phyloP scores from a whole-genome alignment of 768 basidiomycete genomes.

The Russula abietina region DNA sequence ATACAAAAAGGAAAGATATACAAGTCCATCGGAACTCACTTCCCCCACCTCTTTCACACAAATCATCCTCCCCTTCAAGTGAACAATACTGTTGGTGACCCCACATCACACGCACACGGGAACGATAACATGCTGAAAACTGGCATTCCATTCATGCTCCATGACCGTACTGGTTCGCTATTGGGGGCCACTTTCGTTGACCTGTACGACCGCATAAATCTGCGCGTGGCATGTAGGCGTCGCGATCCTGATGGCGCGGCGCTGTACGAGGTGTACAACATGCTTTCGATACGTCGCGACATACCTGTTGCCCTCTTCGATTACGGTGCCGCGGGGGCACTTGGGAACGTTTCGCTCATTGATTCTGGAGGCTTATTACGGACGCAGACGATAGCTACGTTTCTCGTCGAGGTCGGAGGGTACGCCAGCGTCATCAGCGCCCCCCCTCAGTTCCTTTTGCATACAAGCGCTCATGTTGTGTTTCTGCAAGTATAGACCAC shows the following conservation, averaged over 20 bases:
- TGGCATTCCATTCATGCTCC: conserved; percentile 56
- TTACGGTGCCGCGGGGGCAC: conserved; percentile 36
- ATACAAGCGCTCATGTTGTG: neutral
- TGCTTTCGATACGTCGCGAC: conserved; percentile 28
- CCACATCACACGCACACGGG: conserved; percentile 4
- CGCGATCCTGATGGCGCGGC: conserved; percentile 35
- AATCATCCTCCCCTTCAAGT: neutral
- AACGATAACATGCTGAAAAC: conserved; percentile 38
- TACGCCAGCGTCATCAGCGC: neutral
- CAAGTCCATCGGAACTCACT: neutral
- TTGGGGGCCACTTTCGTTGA: conserved; percentile 55
- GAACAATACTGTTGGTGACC: conserved; percentile 1
- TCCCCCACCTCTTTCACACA: neutral
- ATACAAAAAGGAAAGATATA: conserved; percentile 14
- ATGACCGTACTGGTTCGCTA: conserved; percentile 53
- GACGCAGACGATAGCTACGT: conserved; percentile 45
- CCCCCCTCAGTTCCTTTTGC: neutral
- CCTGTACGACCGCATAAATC: conserved; percentile 52
- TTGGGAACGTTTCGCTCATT: conserved; percentile 5
- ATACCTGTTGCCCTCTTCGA: conserved; percentile 42
- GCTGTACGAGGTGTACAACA: conserved; percentile 46
- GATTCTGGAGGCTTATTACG: neutral
- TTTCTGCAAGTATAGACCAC: neutral
- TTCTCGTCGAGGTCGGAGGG: conserved; percentile 37
- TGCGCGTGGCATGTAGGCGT: conserved; percentile 45